phyloP scores from a whole-genome alignment of 2,329 filamentous ascomycete genomes.

The Fusarium foetens region DNA sequence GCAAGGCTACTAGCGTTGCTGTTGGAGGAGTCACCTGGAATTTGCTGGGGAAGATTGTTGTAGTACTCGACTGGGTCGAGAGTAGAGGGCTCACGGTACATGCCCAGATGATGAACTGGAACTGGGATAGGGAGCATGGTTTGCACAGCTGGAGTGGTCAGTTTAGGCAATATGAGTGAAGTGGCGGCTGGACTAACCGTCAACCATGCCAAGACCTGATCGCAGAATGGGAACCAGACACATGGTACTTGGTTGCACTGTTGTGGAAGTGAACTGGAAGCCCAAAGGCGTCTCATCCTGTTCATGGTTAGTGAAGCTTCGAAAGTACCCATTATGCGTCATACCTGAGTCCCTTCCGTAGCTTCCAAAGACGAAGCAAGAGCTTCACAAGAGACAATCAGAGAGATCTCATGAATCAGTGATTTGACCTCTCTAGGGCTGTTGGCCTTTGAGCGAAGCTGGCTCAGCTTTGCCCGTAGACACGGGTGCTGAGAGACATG shows the following conservation, averaged over 20 bases:
- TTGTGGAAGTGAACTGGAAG: conserved; percentile 75
- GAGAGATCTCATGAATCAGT: conserved; percentile 85
- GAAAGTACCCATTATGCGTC: not conserved
- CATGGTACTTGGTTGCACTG: conserved; percentile 72
- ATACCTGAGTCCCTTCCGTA: conserved; percentile 71
- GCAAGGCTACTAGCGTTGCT: conserved; percentile 66
- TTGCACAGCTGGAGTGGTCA: conserved; percentile 70
- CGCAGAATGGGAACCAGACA: conserved; percentile 93
- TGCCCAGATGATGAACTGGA: conserved; percentile 90
- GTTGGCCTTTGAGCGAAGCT: conserved; percentile 79
- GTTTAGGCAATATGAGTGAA: not conserved
- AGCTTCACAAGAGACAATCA: conserved; percentile 85
- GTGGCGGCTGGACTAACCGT: conserved; percentile 63
- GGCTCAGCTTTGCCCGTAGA: conserved; percentile 86
- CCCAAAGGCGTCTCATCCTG: conserved; percentile 84
- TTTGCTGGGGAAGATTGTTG: conserved; percentile 90
- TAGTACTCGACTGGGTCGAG: conserved; percentile 96
- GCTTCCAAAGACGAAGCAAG: conserved; percentile 71
- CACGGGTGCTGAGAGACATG: conserved; percentile 90
- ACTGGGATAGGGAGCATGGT: conserved; percentile 82
- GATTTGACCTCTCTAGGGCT: conserved; percentile 80
- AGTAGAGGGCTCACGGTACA: conserved; percentile 89
- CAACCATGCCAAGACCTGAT: conserved; percentile 90
- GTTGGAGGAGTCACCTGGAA: conserved; percentile 53
- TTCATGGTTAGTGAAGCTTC: conserved; percentile 2